Conservation (phyloP, 331 rosid genomes). For the Rhamnella rubrinervis region DNA sequence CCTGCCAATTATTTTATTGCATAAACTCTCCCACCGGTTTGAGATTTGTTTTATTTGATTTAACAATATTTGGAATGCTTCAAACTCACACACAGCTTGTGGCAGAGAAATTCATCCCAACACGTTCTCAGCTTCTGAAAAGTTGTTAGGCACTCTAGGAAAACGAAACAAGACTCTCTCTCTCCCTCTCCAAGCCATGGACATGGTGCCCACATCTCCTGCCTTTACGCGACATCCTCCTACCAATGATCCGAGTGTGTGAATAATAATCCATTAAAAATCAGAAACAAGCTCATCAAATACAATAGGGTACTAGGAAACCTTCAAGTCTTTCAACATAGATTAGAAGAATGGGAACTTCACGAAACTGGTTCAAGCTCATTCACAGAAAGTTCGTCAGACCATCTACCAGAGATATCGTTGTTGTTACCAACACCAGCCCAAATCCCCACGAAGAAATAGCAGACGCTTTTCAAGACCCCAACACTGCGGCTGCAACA, state of each 20-base stretch:
- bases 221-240: slow-evolving; percentile 24
- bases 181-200: no score
- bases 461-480: neutral
- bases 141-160: no score
- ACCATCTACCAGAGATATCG: slow-evolving; percentile 38
- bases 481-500: slow-evolving; percentile 1
- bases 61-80: neutral
- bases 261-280: neutral
- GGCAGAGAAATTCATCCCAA: slow-evolving; percentile 20
- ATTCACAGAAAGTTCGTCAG: slow-evolving; percentile 38
- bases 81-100: slow-evolving; percentile 1
- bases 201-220: slow-evolving; percentile 34
- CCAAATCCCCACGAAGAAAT: slow-evolving; percentile 27
- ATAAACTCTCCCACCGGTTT: no score
- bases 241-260: neutral
- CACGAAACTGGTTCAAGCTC: slow-evolving; percentile 49
- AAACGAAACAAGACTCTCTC: no score
- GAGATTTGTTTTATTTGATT: no score
- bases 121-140: slow-evolving; percentile 36
- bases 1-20: no score
- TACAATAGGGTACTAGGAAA: neutral
- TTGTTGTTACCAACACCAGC: slow-evolving; percentile 31
- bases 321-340: slow-evolving; percentile 1
- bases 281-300: neutral
- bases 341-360: slow-evolving; percentile 36